Evolutionary conservation across 345 rosid species (phyloP).

Genomic region (Brassica incana): DNA sequence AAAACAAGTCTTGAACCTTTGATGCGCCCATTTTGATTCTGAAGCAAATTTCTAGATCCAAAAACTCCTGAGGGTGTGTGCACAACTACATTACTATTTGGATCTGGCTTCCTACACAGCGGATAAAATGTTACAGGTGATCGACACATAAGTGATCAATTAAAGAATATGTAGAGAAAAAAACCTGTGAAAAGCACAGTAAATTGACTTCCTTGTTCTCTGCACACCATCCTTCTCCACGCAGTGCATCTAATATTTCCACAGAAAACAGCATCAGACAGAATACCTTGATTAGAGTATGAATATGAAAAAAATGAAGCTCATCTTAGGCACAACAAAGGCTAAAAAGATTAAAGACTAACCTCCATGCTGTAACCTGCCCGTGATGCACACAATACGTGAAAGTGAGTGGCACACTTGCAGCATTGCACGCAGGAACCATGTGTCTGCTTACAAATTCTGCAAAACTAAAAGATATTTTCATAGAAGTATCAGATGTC

Average conservation of each 20-base stretch:
- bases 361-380: conserved; percentile 94
- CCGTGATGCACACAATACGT: conserved; percentile 76
- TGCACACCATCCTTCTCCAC: conserved; percentile 72
- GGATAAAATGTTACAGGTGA: conserved; percentile 8
- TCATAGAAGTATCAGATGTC: conserved; percentile 23
- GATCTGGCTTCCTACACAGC: conserved; percentile 57
- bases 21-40: conserved; percentile 51
- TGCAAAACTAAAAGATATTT: conserved; percentile 58
- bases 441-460: conserved; percentile 67
- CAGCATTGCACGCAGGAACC: conserved; percentile 88
- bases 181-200: conserved; percentile 87
- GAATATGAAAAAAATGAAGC: not conserved
- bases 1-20: conserved; percentile 78
- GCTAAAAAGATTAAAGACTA: conserved; percentile 35
- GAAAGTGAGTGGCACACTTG: conserved; percentile 91
- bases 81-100: conserved; percentile 64
- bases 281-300: not conserved
- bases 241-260: conserved; percentile 66
- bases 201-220: conserved; percentile 68
- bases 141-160: conserved; percentile 11
- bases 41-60: conserved; percentile 67
- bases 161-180: conserved; percentile 13
- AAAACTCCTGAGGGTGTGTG: conserved; percentile 70
- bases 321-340: conserved; percentile 11
- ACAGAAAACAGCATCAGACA: conserved; percentile 10